Conservation (phyloP, 257 asterid genomes). For the Pogostemon cablin region DNA sequence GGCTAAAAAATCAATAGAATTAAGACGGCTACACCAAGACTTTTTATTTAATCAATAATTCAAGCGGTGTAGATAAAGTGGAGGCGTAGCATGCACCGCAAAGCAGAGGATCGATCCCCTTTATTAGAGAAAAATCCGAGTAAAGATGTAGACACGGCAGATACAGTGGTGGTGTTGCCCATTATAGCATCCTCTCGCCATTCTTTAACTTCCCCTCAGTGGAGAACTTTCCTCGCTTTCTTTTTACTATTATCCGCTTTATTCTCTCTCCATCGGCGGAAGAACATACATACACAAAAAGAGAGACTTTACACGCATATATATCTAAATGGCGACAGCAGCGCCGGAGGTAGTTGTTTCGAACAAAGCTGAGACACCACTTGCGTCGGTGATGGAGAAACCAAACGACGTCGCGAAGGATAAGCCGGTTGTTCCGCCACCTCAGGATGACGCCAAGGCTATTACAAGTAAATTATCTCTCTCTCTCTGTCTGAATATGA, state of each 20-base stretch:
- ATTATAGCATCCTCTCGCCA: conserved; percentile 5
- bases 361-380: conserved; percentile 32
- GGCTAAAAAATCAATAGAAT: no score
- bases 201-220: conserved; percentile 16
- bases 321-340: conserved; percentile 36
- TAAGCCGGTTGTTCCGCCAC: conserved; percentile 45
- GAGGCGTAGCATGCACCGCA: conserved; percentile 12
- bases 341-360: conserved; percentile 34
- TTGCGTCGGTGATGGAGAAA: conserved; percentile 44
- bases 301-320: background rate
- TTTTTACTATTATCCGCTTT: conserved; percentile 2
- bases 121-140: background rate
- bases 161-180: conserved; percentile 14
- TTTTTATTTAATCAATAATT: no score
- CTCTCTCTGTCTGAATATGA: background rate
- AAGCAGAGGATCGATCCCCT: conserved; percentile 19
- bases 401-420: conserved; percentile 43
- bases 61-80: conserved; percentile 6
- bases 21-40: no score
- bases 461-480: conserved; percentile 21
- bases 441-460: conserved; percentile 46
- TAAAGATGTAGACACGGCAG: conserved; percentile 22
- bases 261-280: conserved; percentile 1
- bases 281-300: no score
- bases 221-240: conserved; percentile 19